These are phyloP conservation scores for Babesia ovis DNA, from an alignment of 169 alveolate genomes.

Conservation along the genomic window DNA sequence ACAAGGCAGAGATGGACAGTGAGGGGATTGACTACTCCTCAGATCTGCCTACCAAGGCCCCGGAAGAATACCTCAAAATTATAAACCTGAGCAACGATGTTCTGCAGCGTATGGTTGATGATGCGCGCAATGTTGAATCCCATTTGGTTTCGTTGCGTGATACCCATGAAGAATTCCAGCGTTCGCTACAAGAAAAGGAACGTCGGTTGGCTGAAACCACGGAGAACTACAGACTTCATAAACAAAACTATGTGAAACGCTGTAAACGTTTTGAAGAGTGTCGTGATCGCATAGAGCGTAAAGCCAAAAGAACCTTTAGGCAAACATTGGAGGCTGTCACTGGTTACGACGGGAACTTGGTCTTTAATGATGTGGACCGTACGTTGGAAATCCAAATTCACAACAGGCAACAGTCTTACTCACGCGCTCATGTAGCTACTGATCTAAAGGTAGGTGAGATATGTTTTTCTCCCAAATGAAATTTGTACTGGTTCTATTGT, in stretches of 20 bases:
- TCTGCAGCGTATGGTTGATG: constrained; percentile 36
- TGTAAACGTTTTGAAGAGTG: constrained; percentile 49
- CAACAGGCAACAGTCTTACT: constrained; percentile 64
- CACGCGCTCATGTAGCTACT: constrained; percentile 58
- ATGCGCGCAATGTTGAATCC: constrained; percentile 32
- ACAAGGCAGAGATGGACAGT: constrained; percentile 35
- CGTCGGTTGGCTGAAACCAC: constrained; percentile 43
- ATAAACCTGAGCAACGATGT: constrained; percentile 52
- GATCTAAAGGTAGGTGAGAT: constrained; percentile 64
- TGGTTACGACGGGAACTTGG: constrained; percentile 65
- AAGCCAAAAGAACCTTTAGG: constrained; percentile 48
- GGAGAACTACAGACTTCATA: constrained; percentile 43
- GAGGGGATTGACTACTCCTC: constrained; percentile 54
- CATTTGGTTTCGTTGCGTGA: constrained; percentile 35
- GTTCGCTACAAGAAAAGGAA: constrained; percentile 43
- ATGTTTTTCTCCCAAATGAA: no score
- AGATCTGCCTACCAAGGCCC: constrained; percentile 42
- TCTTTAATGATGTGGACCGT: constrained; percentile 62
- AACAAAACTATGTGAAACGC: constrained; percentile 52
- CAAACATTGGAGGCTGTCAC: constrained; percentile 62
- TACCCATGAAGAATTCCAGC: constrained; percentile 29
- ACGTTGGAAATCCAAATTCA: constrained; percentile 63
- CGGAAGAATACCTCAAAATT: constrained; percentile 50
- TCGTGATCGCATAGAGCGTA: constrained; percentile 34
- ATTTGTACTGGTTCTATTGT: no score